phyloP scores from a whole-genome alignment of 208 protist species.

The Leishmania lainsoni region DNA sequence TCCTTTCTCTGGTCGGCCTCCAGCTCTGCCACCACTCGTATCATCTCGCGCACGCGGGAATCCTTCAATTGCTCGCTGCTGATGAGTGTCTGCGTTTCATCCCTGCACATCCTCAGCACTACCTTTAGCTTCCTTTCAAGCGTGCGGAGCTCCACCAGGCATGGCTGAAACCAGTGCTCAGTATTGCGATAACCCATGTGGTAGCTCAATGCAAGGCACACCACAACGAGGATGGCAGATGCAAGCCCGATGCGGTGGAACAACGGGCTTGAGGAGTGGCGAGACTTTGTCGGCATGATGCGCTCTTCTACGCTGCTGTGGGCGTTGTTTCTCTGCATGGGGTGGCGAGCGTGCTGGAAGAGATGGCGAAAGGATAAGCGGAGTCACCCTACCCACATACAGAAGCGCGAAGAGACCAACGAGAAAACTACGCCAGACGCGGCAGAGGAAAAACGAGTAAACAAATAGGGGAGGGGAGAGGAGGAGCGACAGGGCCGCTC shows the following conservation, averaged over 20 bases:
- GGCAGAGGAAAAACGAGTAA: background rate
- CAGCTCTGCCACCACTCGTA: slow-evolving; percentile 1
- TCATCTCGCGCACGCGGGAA: background rate
- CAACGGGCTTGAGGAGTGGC: slow-evolving; percentile 3
- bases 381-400: too few species aligned
- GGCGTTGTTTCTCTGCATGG: background rate
- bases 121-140: background rate
- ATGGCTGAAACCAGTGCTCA: slow-evolving; percentile 15
- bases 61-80: background rate
- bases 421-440: background rate
- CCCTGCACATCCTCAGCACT: slow-evolving; percentile 16
- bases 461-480: background rate
- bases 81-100: background rate
- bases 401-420: background rate
- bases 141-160: background rate
- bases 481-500: background rate
- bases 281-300: slow-evolving; percentile 4
- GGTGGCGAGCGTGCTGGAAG: background rate
- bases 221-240: slow-evolving; percentile 27
- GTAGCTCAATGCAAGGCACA: slow-evolving; percentile 44
- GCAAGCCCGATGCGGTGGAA: slow-evolving; percentile 42
- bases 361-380: too few species aligned
- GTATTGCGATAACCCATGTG: slow-evolving; percentile 30
- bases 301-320: background rate
- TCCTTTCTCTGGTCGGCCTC: slow-evolving; percentile 6